These are phyloP conservation scores for Starmerella vitae DNA, from an alignment of 805 yeast genomes.

Conservation along the genomic window DNA sequence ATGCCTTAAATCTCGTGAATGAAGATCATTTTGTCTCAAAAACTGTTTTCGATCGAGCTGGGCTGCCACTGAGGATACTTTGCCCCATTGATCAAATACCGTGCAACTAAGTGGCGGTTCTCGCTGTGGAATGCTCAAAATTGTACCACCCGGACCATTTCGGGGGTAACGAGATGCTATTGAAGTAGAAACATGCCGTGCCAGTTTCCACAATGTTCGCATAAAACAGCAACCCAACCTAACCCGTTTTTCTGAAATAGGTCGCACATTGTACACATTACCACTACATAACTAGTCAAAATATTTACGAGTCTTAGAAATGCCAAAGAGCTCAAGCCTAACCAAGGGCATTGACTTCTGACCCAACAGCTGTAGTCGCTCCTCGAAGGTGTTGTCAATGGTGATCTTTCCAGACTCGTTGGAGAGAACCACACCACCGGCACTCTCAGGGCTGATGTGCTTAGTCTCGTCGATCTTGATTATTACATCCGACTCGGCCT, in stretches of 20 bases:
- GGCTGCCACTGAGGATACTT: slow-evolving; percentile 45
- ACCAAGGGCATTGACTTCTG: slow-evolving; percentile 85
- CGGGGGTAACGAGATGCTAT: background rate
- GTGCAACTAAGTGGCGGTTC: slow-evolving; percentile 36
- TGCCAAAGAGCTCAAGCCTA: slow-evolving; percentile 64
- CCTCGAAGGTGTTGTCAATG: slow-evolving; percentile 85
- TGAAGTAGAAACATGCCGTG: background rate
- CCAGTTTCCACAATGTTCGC: background rate
- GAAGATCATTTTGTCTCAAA: slow-evolving; percentile 52
- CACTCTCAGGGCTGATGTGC: slow-evolving; percentile 43
- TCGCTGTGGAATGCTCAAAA: background rate
- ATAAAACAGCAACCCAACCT: no score
- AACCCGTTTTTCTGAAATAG: background rate
- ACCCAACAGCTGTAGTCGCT: slow-evolving; percentile 70
- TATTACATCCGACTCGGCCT: slow-evolving; percentile 45
- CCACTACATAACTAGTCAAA: slow-evolving; percentile 42
- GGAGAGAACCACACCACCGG: slow-evolving; percentile 75
- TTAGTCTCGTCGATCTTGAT: slow-evolving; percentile 47
- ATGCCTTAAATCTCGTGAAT: slow-evolving; percentile 77
- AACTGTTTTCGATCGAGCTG: slow-evolving; percentile 43
- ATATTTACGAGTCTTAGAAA: slow-evolving; percentile 75
- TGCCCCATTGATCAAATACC: slow-evolving; percentile 43
- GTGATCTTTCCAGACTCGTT: slow-evolving; percentile 71
- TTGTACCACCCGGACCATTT: background rate
- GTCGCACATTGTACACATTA: background rate